These are phyloP conservation scores for Metschnikowia colocasiae DNA, from an alignment of 805 yeast species.

Conservation along the genomic window DNA sequence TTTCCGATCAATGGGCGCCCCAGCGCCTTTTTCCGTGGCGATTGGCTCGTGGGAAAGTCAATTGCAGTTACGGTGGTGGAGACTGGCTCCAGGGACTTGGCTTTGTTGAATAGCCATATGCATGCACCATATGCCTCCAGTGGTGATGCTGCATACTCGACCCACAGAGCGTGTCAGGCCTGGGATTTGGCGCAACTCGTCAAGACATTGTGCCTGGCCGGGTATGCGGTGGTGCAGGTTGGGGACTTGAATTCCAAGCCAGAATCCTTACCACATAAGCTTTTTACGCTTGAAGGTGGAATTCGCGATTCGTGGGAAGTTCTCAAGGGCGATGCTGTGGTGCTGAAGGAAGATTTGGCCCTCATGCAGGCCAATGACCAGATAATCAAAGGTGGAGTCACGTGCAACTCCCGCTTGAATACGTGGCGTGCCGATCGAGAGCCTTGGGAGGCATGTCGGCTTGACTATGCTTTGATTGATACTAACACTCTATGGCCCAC, in stretches of 20 bases:
- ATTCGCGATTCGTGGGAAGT: conserved; percentile 81
- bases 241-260: conserved; percentile 94
- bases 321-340: conserved; percentile 43
- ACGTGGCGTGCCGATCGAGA: conserved; percentile 70
- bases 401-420: conserved; percentile 84
- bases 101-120: conserved; percentile 87
- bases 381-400: conserved; percentile 69
- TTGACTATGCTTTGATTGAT: conserved; percentile 87
- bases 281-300: conserved; percentile 66
- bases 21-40: conserved; percentile 89
- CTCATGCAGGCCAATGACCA: conserved; percentile 45
- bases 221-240: conserved; percentile 82
- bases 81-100: conserved; percentile 54
- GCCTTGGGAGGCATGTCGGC: conserved; percentile 72
- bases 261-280: conserved; percentile 73
- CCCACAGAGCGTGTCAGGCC: conserved; percentile 92
- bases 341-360: conserved; percentile 23
- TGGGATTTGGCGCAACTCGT: conserved; percentile 85
- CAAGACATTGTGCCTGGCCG: conserved; percentile 58
- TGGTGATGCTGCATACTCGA: conserved; percentile 86
- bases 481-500: conserved; percentile 47
- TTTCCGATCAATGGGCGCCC: conserved; percentile 95
- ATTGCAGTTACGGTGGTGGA: conserved; percentile 65
- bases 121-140: conserved; percentile 86
- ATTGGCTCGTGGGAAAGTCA: conserved; percentile 95